These are phyloP conservation scores for Silene noctiflora DNA, from an alignment of 179 eudicot species.

Conservation along the genomic window DNA sequence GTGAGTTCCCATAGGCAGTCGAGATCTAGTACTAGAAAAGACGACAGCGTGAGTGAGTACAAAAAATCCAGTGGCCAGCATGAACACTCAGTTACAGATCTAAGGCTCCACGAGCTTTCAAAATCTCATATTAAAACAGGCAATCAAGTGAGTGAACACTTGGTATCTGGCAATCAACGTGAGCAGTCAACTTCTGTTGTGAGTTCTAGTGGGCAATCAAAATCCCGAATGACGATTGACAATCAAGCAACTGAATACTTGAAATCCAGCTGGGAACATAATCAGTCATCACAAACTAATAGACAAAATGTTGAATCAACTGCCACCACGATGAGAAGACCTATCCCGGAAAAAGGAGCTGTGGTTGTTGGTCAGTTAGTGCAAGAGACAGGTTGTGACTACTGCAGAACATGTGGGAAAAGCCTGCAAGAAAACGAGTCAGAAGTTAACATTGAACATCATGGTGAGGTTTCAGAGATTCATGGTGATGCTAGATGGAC, in stretches of 20 bases:
- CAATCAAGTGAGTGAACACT: conserved; percentile 10
- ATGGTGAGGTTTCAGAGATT: conserved; percentile 33
- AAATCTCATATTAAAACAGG: conserved; percentile 3
- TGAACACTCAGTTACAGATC: conserved; percentile 28
- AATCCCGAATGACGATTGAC: conserved; percentile 27
- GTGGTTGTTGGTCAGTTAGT: conserved; percentile 2
- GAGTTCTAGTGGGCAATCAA: conserved; percentile 33
- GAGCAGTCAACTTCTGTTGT: conserved; percentile 29
- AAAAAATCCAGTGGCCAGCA: conserved; percentile 34
- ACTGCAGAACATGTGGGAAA: conserved; percentile 36
- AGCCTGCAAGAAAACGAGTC: conserved; percentile 28
- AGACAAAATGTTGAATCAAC: conserved; percentile 25
- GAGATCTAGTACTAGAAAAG: conserved; percentile 30
- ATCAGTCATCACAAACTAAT: conserved; percentile 31
- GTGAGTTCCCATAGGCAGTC: conserved; percentile 31
- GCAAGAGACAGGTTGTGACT: conserved; percentile 32
- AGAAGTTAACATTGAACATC: conserved; percentile 27
- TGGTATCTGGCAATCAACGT: conserved; percentile 21
- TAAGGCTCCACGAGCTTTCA: conserved; percentile 4
- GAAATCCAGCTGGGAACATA: conserved; percentile 37
- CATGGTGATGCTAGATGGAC: conserved; percentile 27
- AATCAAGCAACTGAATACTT: conserved; percentile 25
- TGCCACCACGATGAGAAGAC: conserved; percentile 28
- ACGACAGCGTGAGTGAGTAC: conserved; percentile 23
- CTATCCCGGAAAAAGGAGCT: conserved; percentile 22